These are phyloP conservation scores for Ensete glaucum DNA, from an alignment of 176 grass and related monocot genomes.

Conservation along the genomic window DNA sequence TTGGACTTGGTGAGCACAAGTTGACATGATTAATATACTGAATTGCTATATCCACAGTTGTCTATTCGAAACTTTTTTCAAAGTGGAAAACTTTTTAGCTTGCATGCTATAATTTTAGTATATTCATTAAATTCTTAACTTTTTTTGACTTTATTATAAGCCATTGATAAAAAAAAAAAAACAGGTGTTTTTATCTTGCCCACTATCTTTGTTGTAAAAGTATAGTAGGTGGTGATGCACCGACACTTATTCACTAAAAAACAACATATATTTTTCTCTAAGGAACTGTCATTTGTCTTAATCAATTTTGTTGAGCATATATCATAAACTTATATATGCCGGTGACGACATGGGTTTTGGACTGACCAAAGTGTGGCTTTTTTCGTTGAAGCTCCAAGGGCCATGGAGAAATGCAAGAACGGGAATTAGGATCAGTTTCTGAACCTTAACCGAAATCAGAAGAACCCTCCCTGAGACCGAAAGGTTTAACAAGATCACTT, in stretches of 20 bases:
- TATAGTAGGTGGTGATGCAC: too few species aligned
- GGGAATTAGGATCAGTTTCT: not conserved
- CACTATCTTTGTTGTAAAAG: too few species aligned
- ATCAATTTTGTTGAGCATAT: too few species aligned
- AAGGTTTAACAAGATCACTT: slow-evolving; percentile 2
- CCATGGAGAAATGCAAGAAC: slow-evolving; percentile 8
- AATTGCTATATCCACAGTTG: not conserved
- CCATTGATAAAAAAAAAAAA: too few species aligned
- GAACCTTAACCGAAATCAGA: not conserved
- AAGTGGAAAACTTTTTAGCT: not conserved
- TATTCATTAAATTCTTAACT: too few species aligned
- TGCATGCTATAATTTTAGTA: not conserved
- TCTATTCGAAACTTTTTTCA: not conserved
- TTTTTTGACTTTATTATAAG: too few species aligned
- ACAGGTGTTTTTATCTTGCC: too few species aligned
- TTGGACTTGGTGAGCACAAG: slow-evolving; percentile 60
- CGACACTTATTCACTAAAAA: too few species aligned
- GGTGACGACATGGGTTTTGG: not conserved
- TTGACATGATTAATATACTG: not conserved
- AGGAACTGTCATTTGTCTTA: too few species aligned
- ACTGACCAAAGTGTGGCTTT: not conserved
- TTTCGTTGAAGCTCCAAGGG: slow-evolving; percentile 5
- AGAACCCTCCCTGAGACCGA: not conserved
- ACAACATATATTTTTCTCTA: too few species aligned
- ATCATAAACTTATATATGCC: not conserved